Conservation (phyloP, 2,329 filamentous ascomycete species). For the Dactylellina cionopaga region DNA sequence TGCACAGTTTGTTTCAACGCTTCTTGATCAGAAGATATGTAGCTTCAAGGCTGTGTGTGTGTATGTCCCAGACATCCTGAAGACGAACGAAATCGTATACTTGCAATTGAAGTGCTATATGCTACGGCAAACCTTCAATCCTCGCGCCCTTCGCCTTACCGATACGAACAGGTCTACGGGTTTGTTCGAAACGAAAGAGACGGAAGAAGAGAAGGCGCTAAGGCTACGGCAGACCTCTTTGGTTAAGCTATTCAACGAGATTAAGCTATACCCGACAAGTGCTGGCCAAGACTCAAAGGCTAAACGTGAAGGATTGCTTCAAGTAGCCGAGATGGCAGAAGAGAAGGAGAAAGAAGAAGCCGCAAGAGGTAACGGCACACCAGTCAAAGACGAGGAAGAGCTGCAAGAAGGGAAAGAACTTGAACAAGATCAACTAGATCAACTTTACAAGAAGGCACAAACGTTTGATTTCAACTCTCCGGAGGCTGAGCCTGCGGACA, state of each 20-base stretch:
- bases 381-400: slow-evolving; percentile 67
- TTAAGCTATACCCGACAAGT: slow-evolving; percentile 80
- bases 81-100: slow-evolving; percentile 94
- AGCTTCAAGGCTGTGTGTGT: slow-evolving; percentile 87
- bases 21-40: slow-evolving; percentile 91
- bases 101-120: slow-evolving; percentile 84
- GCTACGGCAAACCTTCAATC: slow-evolving; percentile 77
- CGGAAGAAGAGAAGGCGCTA: slow-evolving; percentile 81
- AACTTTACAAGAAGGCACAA: slow-evolving; percentile 93
- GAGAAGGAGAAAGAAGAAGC: slow-evolving; percentile 70
- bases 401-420: slow-evolving; percentile 88
- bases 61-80: slow-evolving; percentile 82
- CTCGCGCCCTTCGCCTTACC: slow-evolving; percentile 69
- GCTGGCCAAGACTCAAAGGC: slow-evolving; percentile 76
- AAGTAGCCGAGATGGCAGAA: slow-evolving; percentile 88
- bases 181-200: slow-evolving; percentile 86
- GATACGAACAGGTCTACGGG: slow-evolving; percentile 76
- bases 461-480: slow-evolving; percentile 95
- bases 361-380: slow-evolving; percentile 28
- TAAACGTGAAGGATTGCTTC: slow-evolving; percentile 75
- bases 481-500: slow-evolving; percentile 81
- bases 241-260: slow-evolving; percentile 87
- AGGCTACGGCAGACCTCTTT: slow-evolving; percentile 85
- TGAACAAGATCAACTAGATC: slow-evolving; percentile 93
- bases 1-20: slow-evolving; percentile 88